Base-by-base conservation (phyloP, 768 basidiomycete genomes). In the Russula olivacea region DNA sequence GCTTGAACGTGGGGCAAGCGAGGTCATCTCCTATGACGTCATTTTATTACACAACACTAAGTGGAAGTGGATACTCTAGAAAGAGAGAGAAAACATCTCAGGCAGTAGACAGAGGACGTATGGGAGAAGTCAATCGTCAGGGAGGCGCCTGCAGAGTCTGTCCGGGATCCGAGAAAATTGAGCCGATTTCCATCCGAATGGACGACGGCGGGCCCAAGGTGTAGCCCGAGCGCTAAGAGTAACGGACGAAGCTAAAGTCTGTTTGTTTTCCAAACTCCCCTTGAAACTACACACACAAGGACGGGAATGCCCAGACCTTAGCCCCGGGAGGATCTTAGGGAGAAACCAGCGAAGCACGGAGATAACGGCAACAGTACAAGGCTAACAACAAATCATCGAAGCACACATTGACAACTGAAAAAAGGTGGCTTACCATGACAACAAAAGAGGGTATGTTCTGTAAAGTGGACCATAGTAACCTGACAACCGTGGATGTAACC, bases 151-250 rank as follows among this genome's bases (percentile, higher is more conserved):
- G 34, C 62, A 66, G 55, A 66, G 65, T 52, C 65, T 41, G 41
- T 66, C 63, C n/a, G 65, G 65, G 15, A 66, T 64, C 40, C 65
- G 62, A 58, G 65, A 66, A 15, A 66, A 55, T 28, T 43, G 62
- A 19, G 54, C 34, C 21, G 53, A 36, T 32, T 52, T 54, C 57
- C 58, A 21, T 19, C 47, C 25, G 43, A 58, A 50, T 21, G 57
- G 43, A 11, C 57, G 45, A 12, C 55, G 51, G 30, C 57, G 54
- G 9, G 32, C 43, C 28, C 53, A 59, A 50, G 53, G 43, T 25
- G 32, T 43, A 51, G 53, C 48, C 12, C 14, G 61, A 48, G 55
- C 30, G 17, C 52, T 6, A 10, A 59, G 53, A 7, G 52, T 19
- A 14, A 49, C 55, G 12, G 61, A 38, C 1, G 30, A 38, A 6